Percentiles rank a stretch among this genome's conserved stretches.
Conservation (phyloP, 306 rosid species). For the Sphenostylis stenocarpa region DNA sequence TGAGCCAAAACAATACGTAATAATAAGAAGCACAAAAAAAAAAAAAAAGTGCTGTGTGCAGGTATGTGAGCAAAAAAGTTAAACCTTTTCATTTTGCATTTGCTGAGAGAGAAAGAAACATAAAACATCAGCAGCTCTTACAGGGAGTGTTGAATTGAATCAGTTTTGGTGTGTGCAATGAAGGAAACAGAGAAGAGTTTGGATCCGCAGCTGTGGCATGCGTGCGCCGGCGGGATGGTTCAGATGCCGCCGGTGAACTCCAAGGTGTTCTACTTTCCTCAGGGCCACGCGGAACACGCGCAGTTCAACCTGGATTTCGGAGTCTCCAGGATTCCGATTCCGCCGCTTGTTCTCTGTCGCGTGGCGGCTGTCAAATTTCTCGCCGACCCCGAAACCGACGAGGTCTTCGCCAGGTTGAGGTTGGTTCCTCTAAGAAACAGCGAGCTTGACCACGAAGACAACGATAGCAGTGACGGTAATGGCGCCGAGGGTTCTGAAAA, state of each 20-base stretch:
- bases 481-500: conserved; percentile 61
- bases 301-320: conserved; percentile 64
- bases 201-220: conserved; percentile 98
- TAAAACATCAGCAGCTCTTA: not conserved
- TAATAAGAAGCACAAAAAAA: conserved; percentile 8
- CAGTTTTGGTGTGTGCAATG: conserved; percentile 40
- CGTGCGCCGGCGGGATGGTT: conserved; percentile 98
- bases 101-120: not conserved
- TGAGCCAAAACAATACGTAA: conserved; percentile 25
- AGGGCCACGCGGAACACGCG: conserved; percentile 96
- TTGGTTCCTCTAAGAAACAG: conserved; percentile 51
- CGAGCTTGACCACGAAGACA: conserved; percentile 48
- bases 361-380: conserved; percentile 67
- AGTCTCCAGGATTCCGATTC: conserved; percentile 59
- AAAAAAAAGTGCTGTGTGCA: not conserved
- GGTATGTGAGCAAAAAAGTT: not conserved
- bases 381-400: conserved; percentile 92
- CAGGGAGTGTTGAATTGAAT: conserved; percentile 34
- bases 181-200: conserved; percentile 62
- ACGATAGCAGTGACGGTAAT: conserved; percentile 27
- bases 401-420: conserved; percentile 62
- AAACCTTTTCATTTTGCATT: not conserved
- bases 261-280: conserved; percentile 88
- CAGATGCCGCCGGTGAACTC: conserved; percentile 86
- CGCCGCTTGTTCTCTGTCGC: conserved; percentile 69